A percentile compares a stretch with the other conserved stretches of the same genome.
phyloP scores from a whole-genome alignment of 1,139 yeast species.

The Taphrina flavorubra region DNA sequence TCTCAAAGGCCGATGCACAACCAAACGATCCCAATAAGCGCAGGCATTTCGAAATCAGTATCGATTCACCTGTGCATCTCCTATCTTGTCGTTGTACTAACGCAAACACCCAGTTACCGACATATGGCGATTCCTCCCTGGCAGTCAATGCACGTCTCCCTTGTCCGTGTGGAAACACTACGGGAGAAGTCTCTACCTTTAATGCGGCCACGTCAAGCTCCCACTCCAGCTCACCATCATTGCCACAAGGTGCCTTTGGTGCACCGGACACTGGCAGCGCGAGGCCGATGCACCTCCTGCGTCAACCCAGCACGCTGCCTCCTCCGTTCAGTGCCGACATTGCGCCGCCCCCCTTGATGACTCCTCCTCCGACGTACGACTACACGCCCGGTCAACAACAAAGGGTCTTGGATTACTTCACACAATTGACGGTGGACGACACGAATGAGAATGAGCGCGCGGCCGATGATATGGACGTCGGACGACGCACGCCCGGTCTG shows the following conservation, averaged over 20 bases:
- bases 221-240: constrained; percentile 26
- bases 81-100: constrained; percentile 58
- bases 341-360: constrained; percentile 52
- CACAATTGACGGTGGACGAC: constrained; percentile 33
- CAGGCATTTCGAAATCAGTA: constrained; percentile 88
- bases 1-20: constrained; percentile 62
- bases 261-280: constrained; percentile 40
- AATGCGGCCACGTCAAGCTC: constrained; percentile 11
- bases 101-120: constrained; percentile 54
- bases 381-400: constrained; percentile 40
- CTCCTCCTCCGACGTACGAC: constrained; percentile 48
- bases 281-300: constrained; percentile 55
- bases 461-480: constrained; percentile 35
- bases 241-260: constrained; percentile 40
- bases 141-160: constrained; percentile 47
- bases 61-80: constrained; percentile 87
- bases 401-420: constrained; percentile 33
- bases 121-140: constrained; percentile 48
- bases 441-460: constrained; percentile 27
- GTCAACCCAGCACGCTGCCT: constrained; percentile 57
- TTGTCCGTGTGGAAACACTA: constrained; percentile 46
- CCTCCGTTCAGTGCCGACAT: constrained; percentile 56
- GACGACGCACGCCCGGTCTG: constrained; percentile 40
- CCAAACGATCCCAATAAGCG: constrained; percentile 61
- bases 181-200: constrained; percentile 29